Conservation (phyloP, 2,329 filamentous ascomycete genomes). For the Fusarium luffae region DNA sequence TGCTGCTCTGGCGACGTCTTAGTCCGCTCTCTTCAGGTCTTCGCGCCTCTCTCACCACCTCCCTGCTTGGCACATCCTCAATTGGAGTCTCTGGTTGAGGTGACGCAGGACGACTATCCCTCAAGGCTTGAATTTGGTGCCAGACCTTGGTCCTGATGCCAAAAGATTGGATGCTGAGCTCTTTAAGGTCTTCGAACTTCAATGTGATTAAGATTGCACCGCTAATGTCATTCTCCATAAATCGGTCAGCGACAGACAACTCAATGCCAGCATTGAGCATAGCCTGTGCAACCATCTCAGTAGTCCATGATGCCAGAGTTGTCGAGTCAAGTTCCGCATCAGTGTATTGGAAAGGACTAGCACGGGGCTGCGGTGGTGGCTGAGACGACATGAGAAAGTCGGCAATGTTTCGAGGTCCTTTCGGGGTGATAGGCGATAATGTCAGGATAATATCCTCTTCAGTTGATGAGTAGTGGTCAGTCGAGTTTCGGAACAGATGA, state of each 20-base stretch:
- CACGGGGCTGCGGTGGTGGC: constrained; percentile 48
- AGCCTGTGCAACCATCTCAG: constrained; percentile 83
- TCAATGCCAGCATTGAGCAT: constrained; percentile 89
- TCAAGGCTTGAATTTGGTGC: constrained; percentile 79
- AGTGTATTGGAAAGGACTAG: constrained; percentile 67
- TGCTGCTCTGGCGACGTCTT: constrained; percentile 55
- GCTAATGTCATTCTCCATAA: constrained; percentile 91
- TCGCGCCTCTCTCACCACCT: constrained; percentile 59
- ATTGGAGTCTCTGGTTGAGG: constrained; percentile 69
- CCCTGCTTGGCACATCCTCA: constrained; percentile 67
- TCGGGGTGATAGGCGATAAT: constrained; percentile 79
- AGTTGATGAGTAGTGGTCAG: constrained; percentile 50
- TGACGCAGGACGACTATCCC: constrained; percentile 64
- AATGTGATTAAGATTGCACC: constrained; percentile 89
- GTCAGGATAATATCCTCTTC: constrained; percentile 68
- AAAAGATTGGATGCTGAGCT: constrained; percentile 83
- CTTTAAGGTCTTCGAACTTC: constrained; percentile 87
- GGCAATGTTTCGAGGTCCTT: constrained; percentile 58
- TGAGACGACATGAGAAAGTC: constrained; percentile 43
- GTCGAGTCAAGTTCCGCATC: constrained; percentile 67
- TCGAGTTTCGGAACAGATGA: constrained; percentile 82
- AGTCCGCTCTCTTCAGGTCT: constrained; percentile 52
- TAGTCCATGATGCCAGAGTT: constrained; percentile 74
- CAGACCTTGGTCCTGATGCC: constrained; percentile 83
- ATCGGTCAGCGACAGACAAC: constrained; percentile 79